Evolutionary conservation across 2,329 filamentous ascomycete genomes (phyloP), one percentile per base, ranked within the genome.

Genomic region (Phyllosticta paracitricarpa): DNA sequence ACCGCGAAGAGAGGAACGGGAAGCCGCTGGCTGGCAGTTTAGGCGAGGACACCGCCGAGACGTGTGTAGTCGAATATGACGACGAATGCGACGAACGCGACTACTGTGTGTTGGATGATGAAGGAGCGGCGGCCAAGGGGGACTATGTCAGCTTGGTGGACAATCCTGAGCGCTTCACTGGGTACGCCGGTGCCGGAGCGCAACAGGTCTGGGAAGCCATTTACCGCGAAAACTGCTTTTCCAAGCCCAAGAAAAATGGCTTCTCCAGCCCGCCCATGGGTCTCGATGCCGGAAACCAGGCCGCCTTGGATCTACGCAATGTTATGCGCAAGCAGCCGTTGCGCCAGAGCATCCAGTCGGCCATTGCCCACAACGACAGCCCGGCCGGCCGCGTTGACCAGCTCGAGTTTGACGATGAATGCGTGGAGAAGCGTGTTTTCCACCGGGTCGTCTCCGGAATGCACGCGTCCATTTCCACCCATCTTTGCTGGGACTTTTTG

Each of bases 361-460:
- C 83, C 58, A 78, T 78, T 57, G 73, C 76, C 2, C 72, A 77
- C 10, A 75, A 76, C 48, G 55, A 61, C 51, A 80, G 82, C 28
- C 80, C 84, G 63, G 80, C 80, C 2, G 81, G 82, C 0, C 84
- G 86, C 56, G 81, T 85, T 56, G 81, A 85, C 57, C 82, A 83
- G 68, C 79, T 93, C 57, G 89, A 94, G 66, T 81, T 86, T 56
- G 91, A 96, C 66, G 92, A 97, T 67, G 89, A 96, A 71, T 99
- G 94, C 70, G 78, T 99, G 25, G 94, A 99, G 79, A 97, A 99
- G 81, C 88, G 94, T n/a, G 94, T 97, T 48, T 99, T 99, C 74
- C 94, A 97, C 76, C 84, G 92, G 6, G 86, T 99, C 65, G 85
- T 99, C 64, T 96, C 91, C 58, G 94, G 94, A 53, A 97, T 99